Evolutionary conservation across 106 monocot genomes (phyloP).

Genomic region (Hemerocallis citrina): DNA sequence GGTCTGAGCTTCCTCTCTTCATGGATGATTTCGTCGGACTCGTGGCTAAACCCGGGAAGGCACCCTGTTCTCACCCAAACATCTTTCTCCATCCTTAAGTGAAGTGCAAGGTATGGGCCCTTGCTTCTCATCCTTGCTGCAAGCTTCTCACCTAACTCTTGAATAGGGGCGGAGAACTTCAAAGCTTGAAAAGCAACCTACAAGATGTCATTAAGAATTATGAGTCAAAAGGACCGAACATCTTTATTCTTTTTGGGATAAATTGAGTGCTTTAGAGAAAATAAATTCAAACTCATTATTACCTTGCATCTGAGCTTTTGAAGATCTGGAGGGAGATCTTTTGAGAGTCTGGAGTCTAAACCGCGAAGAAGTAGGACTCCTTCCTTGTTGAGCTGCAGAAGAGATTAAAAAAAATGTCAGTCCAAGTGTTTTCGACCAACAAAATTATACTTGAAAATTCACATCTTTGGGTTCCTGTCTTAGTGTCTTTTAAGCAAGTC

Average conservation of each 20-base stretch:
- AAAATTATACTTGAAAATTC: too few relatives aligned
- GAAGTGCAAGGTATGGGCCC: conserved; percentile 83
- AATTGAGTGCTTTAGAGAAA: background rate
- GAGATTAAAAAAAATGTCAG: background rate
- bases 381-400: conserved; percentile 63
- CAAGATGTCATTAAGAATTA: background rate
- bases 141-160: conserved; percentile 53
- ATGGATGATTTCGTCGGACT: conserved; percentile 43
- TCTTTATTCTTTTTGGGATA: too few relatives aligned
- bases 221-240: background rate
- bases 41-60: conserved; percentile 53
- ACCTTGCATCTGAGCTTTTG: conserved; percentile 97
- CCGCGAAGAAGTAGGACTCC: conserved; percentile 83
- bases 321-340: conserved; percentile 75
- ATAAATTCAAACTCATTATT: background rate
- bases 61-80: conserved; percentile 92
- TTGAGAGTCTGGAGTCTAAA: conserved; percentile 84
- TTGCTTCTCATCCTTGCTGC: conserved; percentile 67
- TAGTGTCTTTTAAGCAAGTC: too few relatives aligned
- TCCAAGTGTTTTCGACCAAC: too few relatives aligned
- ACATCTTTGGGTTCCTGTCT: too few relatives aligned
- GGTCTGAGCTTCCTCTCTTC: conserved; percentile 62
- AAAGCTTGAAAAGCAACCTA: conserved; percentile 87
- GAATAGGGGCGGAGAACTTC: conserved; percentile 56
- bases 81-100: conserved; percentile 86